Conservation (phyloP, 2,329 filamentous ascomycete species). For the Colletotrichum euphorbiae region DNA sequence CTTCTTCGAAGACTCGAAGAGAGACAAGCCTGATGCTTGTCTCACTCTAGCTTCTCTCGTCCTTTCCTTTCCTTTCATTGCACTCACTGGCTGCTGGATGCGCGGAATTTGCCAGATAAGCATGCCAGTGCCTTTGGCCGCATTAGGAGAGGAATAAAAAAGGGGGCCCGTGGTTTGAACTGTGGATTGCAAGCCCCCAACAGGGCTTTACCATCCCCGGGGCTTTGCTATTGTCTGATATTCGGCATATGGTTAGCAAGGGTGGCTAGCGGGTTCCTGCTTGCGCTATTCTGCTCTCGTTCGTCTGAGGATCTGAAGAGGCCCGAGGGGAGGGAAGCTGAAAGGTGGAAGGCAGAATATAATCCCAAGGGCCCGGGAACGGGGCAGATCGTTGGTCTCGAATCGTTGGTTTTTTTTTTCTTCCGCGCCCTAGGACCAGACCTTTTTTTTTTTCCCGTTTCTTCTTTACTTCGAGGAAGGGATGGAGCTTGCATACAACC, state of each 20-base stretch:
- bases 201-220: neutral
- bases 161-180: constrained; percentile 22
- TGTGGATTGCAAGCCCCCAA: constrained; percentile 15
- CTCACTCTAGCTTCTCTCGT: neutral
- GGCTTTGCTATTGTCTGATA: neutral
- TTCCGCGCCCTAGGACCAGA: too few species aligned
- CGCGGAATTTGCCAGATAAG: neutral
- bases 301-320: neutral
- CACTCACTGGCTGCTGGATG: neutral
- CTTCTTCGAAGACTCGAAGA: neutral
- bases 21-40: constrained; percentile 18
- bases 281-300: constrained; percentile 1
- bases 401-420: neutral
- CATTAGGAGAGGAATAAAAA: neutral
- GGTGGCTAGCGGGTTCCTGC: constrained; percentile 8
- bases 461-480: constrained; percentile 11
- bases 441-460: neutral
- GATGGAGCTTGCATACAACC: constrained; percentile 23
- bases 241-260: constrained; percentile 14
- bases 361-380: constrained; percentile 19
- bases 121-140: neutral
- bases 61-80: neutral
- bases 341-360: constrained; percentile 8
- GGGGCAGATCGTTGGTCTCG: constrained; percentile 7
- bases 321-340: neutral